A percentile compares a stretch with the other conserved stretches of the same genome.
These are phyloP conservation scores for Aureobasidium vineae DNA, from an alignment of 2,329 filamentous ascomycete genomes.

Conservation along the genomic window DNA sequence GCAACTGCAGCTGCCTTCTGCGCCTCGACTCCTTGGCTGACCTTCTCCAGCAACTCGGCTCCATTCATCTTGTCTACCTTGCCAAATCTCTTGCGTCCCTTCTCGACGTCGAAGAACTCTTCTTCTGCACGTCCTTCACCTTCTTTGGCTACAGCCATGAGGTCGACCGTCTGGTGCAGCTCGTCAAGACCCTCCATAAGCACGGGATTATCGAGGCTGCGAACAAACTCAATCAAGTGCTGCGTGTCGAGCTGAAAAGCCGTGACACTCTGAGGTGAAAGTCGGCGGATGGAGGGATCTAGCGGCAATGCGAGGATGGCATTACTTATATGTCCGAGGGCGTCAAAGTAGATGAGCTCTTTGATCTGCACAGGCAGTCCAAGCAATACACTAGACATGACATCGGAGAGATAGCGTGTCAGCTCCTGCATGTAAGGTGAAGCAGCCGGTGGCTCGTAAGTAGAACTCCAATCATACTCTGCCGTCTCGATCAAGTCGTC, in stretches of 20 bases:
- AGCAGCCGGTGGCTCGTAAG: slow-evolving; percentile 65
- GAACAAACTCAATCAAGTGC: slow-evolving; percentile 82
- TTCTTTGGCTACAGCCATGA: slow-evolving; percentile 67
- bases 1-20: slow-evolving; percentile 26
- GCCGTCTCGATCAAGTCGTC: slow-evolving; percentile 96
- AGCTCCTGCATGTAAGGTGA: slow-evolving; percentile 95
- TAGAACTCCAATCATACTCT: slow-evolving; percentile 86
- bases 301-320: slow-evolving; percentile 60
- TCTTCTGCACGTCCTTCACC: slow-evolving; percentile 64
- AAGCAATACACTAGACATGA: slow-evolving; percentile 92
- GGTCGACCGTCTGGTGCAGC: slow-evolving; percentile 83
- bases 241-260: slow-evolving; percentile 79
- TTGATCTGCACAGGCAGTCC: slow-evolving; percentile 95
- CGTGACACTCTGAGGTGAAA: slow-evolving; percentile 81
- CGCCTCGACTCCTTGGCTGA: slow-evolving; percentile 32
- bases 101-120: slow-evolving; percentile 91
- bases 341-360: slow-evolving; percentile 96
- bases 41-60: slow-evolving; percentile 86
- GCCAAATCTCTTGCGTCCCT: slow-evolving; percentile 88
- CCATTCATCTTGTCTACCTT: slow-evolving; percentile 90
- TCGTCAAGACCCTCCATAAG: slow-evolving; percentile 87
- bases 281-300: slow-evolving; percentile 73
- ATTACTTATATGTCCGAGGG: slow-evolving; percentile 82
- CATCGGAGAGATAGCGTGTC: slow-evolving; percentile 88
- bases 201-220: slow-evolving; percentile 75